phyloP scores from a whole-genome alignment of 306 rosid genomes.

The Quercus engelmannii region DNA sequence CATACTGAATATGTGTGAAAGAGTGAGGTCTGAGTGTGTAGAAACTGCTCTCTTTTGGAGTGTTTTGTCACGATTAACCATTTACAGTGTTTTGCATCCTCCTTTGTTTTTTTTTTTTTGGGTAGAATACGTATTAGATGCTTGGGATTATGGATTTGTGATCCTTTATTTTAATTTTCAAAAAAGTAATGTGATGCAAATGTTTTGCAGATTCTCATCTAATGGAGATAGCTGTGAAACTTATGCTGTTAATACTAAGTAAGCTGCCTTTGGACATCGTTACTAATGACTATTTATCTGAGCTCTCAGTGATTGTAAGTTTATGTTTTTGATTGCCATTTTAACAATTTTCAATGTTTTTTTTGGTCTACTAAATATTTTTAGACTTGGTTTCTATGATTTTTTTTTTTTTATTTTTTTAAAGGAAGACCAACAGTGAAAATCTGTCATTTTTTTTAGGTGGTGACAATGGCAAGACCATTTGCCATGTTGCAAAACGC shows the following conservation, averaged over 20 bases:
- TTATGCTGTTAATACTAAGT: slow-evolving; percentile 55
- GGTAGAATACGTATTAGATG: background rate
- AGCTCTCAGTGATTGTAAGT: slow-evolving; percentile 74
- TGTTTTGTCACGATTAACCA: background rate
- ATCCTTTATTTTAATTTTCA: slow-evolving; percentile 14
- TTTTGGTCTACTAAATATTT: slow-evolving; percentile 12
- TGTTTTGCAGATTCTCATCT: slow-evolving; percentile 60
- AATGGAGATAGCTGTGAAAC: slow-evolving; percentile 62
- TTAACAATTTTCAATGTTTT: background rate
- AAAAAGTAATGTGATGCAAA: slow-evolving; percentile 21
- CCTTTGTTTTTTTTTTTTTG: background rate
- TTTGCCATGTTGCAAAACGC: slow-evolving; percentile 74
- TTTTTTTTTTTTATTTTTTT: background rate
- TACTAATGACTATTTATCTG: slow-evolving; percentile 38
- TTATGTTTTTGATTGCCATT: slow-evolving; percentile 1
- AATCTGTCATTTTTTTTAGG: slow-evolving; percentile 36
- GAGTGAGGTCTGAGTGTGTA: background rate
- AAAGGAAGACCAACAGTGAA: slow-evolving; percentile 1
- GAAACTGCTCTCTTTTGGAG: background rate
- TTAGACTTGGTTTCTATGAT: background rate
- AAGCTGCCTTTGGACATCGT: slow-evolving; percentile 48
- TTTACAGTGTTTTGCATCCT: background rate
- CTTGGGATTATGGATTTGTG: background rate
- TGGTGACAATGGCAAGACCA: slow-evolving; percentile 58
- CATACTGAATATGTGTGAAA: background rate